phyloP scores from a whole-genome alignment of 352 stramenopile genomes.

The Phytophthora multivora region DNA sequence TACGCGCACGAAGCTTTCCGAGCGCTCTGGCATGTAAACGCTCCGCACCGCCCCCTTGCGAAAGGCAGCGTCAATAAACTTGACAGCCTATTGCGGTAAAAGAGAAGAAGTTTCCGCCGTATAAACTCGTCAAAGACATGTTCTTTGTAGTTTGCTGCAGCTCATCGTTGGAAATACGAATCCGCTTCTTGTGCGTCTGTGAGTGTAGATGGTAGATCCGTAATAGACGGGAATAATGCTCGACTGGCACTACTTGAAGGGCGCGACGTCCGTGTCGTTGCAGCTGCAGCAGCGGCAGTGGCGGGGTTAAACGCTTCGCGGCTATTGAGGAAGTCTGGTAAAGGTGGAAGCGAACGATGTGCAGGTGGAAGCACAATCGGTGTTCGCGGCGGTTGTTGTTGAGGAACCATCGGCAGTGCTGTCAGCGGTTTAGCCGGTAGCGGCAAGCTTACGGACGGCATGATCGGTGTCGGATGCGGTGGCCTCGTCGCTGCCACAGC shows the following conservation, averaged over 20 bases:
- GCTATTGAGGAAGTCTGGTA: slow-evolving; percentile 70
- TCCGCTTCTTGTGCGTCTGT: slow-evolving; percentile 48
- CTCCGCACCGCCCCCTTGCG: slow-evolving; percentile 68
- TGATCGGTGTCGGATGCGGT: slow-evolving; percentile 29
- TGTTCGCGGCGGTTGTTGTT: slow-evolving; percentile 36
- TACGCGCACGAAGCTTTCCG: slow-evolving; percentile 69
- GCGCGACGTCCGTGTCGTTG: slow-evolving; percentile 11
- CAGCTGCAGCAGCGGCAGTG: slow-evolving; percentile 22
- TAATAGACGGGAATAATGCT: slow-evolving; percentile 56
- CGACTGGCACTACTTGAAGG: slow-evolving; percentile 24
- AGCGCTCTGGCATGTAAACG: slow-evolving; percentile 77
- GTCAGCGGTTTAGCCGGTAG: slow-evolving; percentile 34
- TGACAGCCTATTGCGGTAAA: slow-evolving; percentile 78
- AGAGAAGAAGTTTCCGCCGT: neutral
- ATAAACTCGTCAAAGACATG: neutral
- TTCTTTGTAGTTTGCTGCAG: neutral
- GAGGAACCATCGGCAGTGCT: slow-evolving; percentile 29
- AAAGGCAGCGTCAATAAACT: slow-evolving; percentile 87
- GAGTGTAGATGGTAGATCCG: slow-evolving; percentile 37
- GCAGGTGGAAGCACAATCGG: slow-evolving; percentile 60
- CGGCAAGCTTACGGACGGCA: slow-evolving; percentile 36
- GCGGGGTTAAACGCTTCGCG: slow-evolving; percentile 62
- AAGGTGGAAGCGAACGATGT: slow-evolving; percentile 54
- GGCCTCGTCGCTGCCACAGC: slow-evolving; percentile 25
- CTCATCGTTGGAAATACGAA: slow-evolving; percentile 51